These are phyloP conservation scores for Talaromyces ruber DNA, from an alignment of 495 filamentous ascomycete species.

Conservation along the genomic window DNA sequence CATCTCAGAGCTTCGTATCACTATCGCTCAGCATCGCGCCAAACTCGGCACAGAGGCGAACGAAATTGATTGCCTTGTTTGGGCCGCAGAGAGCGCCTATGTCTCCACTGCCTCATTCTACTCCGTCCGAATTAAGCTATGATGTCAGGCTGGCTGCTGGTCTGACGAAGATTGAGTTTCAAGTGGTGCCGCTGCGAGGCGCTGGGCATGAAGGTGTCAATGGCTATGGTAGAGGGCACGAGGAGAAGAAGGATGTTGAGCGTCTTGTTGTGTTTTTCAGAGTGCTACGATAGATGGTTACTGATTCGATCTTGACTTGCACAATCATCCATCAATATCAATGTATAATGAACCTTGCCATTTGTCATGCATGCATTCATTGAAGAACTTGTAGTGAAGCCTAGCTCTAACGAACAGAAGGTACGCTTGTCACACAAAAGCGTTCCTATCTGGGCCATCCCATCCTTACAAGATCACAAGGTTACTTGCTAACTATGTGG, in stretches of 20 bases:
- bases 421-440: too few relatives aligned
- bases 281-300: slow-evolving; percentile 20
- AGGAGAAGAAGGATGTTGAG: slow-evolving; percentile 59
- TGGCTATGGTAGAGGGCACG: slow-evolving; percentile 22
- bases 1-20: slow-evolving; percentile 55
- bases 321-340: not conserved
- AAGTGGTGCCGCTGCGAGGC: slow-evolving; percentile 51
- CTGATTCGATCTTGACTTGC: not conserved
- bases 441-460: too few relatives aligned
- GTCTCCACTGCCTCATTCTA: slow-evolving; percentile 31
- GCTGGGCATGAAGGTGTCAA: slow-evolving; percentile 44
- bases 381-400: not conserved
- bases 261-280: slow-evolving; percentile 55
- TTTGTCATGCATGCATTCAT: not conserved
- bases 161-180: slow-evolving; percentile 56
- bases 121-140: slow-evolving; percentile 43
- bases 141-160: slow-evolving; percentile 53
- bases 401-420: not conserved
- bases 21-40: slow-evolving; percentile 52
- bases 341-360: not conserved
- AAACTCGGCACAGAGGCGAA: slow-evolving; percentile 47
- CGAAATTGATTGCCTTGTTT: slow-evolving; percentile 54
- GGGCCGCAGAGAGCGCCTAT: slow-evolving; percentile 37
- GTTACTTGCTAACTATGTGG: too few relatives aligned
- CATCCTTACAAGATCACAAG: too few relatives aligned